Evolutionary conservation across 805 yeast genomes (phyloP).

Genomic region (Starmerella khaoyaiensis): DNA sequence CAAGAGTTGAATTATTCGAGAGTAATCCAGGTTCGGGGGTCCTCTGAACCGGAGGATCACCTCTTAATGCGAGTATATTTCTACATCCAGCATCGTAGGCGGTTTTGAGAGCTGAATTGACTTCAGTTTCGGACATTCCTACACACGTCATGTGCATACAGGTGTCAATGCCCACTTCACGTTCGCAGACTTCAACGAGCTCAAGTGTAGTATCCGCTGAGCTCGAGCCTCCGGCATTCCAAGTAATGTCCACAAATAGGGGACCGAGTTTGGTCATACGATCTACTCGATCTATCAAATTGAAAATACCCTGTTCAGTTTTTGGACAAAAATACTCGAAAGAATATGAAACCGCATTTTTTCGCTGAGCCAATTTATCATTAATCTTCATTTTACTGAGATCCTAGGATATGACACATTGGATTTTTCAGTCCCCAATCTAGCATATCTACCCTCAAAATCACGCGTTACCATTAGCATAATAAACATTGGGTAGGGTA

Average conservation of each 20-base stretch:
- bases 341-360: slow-evolving; percentile 49
- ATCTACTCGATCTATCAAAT: slow-evolving; percentile 92
- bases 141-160: slow-evolving; percentile 98
- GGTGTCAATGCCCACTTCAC: slow-evolving; percentile 82
- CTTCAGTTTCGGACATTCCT: slow-evolving; percentile 69
- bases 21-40: slow-evolving; percentile 1
- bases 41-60: slow-evolving; percentile 77
- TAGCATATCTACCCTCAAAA: too few relatives aligned
- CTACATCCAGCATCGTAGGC: slow-evolving; percentile 91
- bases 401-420: slow-evolving; percentile 2
- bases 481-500: too few relatives aligned
- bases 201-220: slow-evolving; percentile 63
- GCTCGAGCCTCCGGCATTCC: slow-evolving; percentile 95
- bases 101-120: slow-evolving; percentile 70
- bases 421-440: slow-evolving; percentile 3
- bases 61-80: slow-evolving; percentile 85
- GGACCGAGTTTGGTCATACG: slow-evolving; percentile 90
- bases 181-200: slow-evolving; percentile 80
- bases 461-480: too few relatives aligned
- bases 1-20: not conserved
- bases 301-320: slow-evolving; percentile 93
- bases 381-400: slow-evolving; percentile 34
- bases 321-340: slow-evolving; percentile 97
- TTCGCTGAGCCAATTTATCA: slow-evolving; percentile 30
- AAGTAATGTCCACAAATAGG: slow-evolving; percentile 85